Base-by-base conservation (phyloP, 345 rosid genomes). In the Arabidopsis suecica region DNA sequence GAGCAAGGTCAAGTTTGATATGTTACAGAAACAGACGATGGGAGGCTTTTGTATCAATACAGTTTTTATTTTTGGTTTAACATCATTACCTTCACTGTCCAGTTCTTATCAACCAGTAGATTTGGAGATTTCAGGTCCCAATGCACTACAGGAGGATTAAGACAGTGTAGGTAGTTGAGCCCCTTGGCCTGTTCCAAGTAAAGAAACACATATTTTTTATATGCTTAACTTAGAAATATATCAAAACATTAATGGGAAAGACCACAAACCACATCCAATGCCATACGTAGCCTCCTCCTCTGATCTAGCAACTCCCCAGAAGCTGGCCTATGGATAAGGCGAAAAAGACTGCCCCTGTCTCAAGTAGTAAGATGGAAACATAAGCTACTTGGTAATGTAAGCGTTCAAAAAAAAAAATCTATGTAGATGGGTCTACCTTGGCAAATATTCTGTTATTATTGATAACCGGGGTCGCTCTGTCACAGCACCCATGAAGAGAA, bases 401-500 rank as follows among this genome's bases (percentile, higher is more conserved):
- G 38, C 22, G 5, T 58, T 20, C 22, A 68, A 25, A 13, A 2
- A 58, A 12, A 4, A 41, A 44, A 44, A 47, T 51, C 16, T 5
- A 28, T 37, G 65, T 6, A 47, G 10, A 47, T 34, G 36, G 34
- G 14, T 48, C 60, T 84, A 90, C 98, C 98, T 88, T 5, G 97
- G 97, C 53, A 94, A 84, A 74, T 94, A 94, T 71, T 94, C 97
- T 51, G 97, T 90, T 79, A 94, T 89, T 57, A 94, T 94, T 51
- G 98, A 94, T 61, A 94, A 82, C 71, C 90, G 90, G 51, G 96
- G 89, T 41, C 80, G 84, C 83, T 90, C 88, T 54, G 97, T 94
- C 36, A 94, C 97, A n/a, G 98, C 97, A 58, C 98, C 98, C 98
- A 94, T 94, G 82, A 94, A 94, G 71, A 94, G 97, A 80, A 94